Conservation (phyloP, 305 asterid species). For the Solanum hybrid region DNA sequence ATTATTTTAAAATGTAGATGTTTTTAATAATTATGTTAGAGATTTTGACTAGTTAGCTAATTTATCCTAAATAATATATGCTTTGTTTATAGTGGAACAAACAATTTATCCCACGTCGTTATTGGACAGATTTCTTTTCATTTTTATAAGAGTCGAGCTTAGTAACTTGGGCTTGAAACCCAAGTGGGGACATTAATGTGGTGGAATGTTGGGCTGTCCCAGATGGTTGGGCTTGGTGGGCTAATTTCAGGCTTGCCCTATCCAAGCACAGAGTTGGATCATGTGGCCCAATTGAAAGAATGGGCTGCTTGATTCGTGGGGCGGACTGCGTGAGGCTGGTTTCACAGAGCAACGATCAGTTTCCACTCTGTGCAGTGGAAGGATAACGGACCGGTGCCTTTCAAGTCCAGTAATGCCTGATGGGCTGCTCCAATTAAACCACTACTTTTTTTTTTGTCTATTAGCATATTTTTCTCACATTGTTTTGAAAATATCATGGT, state of each 20-base stretch:
- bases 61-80: no score
- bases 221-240: background rate
- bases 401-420: background rate
- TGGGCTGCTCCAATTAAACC: background rate
- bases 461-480: no score
- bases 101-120: background rate
- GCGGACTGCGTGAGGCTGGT: no score
- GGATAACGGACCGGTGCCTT: background rate
- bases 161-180: background rate
- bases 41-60: no score
- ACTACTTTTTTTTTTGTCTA: background rate
- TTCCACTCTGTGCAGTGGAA: background rate
- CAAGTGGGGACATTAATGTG: background rate
- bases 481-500: no score
- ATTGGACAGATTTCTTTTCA: background rate
- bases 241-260: background rate
- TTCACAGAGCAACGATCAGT: no score
- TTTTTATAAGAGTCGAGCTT: background rate
- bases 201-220: background rate
- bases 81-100: background rate
- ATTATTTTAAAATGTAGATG: no score
- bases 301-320: background rate
- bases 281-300: background rate
- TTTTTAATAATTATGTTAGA: no score
- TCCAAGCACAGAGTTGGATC: background rate